Evolutionary conservation across 768 basidiomycete genomes (phyloP), one percentile per base, ranked within the genome.

Genomic region (Stropharia rugosoannulata): DNA sequence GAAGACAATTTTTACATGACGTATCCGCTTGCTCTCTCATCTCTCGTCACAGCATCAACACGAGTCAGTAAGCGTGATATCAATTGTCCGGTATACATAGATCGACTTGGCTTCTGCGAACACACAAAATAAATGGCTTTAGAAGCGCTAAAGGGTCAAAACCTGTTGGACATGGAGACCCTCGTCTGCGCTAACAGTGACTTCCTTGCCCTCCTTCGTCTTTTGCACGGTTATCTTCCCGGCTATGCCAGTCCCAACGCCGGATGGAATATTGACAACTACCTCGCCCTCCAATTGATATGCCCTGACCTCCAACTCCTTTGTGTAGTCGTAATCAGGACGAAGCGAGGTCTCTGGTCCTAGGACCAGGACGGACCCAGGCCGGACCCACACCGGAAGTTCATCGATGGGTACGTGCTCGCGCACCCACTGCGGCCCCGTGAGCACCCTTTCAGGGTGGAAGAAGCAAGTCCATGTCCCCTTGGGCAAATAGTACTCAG

Each of bases 311-410:
- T 85, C 79, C 18, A 85, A 49, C 22, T 70, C 70, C 59, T 74
- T 61, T 54, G 70, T 69, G 57, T 80, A 84, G 36, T 84, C 80
- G 62, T 88, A 88, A 65, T 88, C 87, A 4, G 87, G 86, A 1
- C 78, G 74, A 22, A 74, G 75, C 18, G 75, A 70, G 25, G 75
- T 72, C 32, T 71, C 63, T 15, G 85, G 81, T 4, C 86, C 85
- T n/a, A 88, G 74, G 50, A 78, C 70, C 16, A 90, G 67, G 16
- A 88, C 76, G 13, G 77, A 80, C 37, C 79, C 80, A 25, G 79
- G 78, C 37, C 83, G 76, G 37, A 89, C 80, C 80, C 81, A 89
- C 27, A 89, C 81, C 13, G 86, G 87, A 38, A 90, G 77, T 54
- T 80, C 77, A 61, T 85, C 79, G 38, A 87, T 68, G 22, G 84